A percentile compares a stretch with the other conserved stretches of the same genome.
phyloP scores from a whole-genome alignment of 2,329 filamentous ascomycete genomes.

The Phoma sp. region DNA sequence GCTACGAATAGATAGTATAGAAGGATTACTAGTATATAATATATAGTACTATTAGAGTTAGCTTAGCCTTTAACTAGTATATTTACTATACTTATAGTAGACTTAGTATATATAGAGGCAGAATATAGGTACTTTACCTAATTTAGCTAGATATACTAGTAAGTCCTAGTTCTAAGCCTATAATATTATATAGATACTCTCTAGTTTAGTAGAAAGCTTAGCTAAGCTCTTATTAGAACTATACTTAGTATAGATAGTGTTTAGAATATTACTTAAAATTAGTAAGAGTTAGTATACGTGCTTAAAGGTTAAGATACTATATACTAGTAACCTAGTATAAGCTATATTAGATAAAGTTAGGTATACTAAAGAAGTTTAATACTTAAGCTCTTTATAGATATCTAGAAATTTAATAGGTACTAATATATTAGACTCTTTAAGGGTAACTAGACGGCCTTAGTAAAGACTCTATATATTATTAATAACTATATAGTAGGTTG shows the following conservation, averaged over 20 bases:
- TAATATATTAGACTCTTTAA: conserved; percentile 54
- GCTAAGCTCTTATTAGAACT: conserved; percentile 37
- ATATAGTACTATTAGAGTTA: conserved; percentile 47
- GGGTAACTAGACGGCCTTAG: conserved; percentile 58
- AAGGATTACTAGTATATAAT: conserved; percentile 60
- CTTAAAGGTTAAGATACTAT: conserved; percentile 54
- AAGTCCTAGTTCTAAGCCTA: conserved; percentile 52
- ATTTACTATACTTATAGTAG: conserved; percentile 25
- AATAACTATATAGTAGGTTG: conserved; percentile 28
- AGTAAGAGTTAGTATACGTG: conserved; percentile 54
- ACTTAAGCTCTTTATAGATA: conserved; percentile 60
- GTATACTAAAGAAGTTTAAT: conserved; percentile 56
- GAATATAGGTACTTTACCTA: conserved; percentile 33
- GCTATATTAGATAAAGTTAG: conserved; percentile 29
- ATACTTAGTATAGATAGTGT: conserved; percentile 50
- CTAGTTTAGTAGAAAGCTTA: conserved; percentile 47
- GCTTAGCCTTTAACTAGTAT: neutral
- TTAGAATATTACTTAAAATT: conserved; percentile 52
- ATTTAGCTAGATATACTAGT: conserved; percentile 53
- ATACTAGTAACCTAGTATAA: conserved; percentile 47
- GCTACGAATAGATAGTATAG: conserved; percentile 61
- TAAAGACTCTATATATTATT: conserved; percentile 64
- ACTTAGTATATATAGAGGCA: conserved; percentile 47
- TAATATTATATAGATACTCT: conserved; percentile 51
- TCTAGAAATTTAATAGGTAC: conserved; percentile 60